Evolutionary conservation across 768 basidiomycete genomes (phyloP).

Genomic region (Gloeophyllum trabeum): DNA sequence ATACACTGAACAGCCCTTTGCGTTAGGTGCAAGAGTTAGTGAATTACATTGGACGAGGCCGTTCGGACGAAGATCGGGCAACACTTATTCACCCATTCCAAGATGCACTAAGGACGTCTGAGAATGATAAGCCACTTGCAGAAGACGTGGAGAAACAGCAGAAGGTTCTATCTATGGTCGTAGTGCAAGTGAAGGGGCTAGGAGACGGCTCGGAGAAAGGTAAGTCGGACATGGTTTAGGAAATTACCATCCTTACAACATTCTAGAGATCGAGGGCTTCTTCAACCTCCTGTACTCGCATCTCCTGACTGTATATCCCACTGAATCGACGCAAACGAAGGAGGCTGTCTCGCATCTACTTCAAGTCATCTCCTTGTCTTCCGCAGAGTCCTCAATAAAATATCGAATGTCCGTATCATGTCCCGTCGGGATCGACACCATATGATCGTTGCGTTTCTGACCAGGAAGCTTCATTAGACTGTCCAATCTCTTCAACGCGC

Average conservation of each 20-base stretch:
- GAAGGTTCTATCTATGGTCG: conserved; percentile 44
- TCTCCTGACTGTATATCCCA: conserved; percentile 46
- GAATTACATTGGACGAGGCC: conserved; percentile 56
- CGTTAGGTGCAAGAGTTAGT: conserved; percentile 72
- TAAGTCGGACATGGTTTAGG: conserved; percentile 20
- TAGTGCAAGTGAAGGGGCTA: conserved; percentile 51
- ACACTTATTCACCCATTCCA: conserved; percentile 56
- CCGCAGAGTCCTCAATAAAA: conserved; percentile 46
- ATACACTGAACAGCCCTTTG: conserved; percentile 4
- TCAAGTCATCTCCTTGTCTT: conserved; percentile 40
- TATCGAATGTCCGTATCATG: conserved; percentile 56
- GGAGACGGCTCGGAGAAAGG: conserved; percentile 77
- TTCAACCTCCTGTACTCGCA: conserved; percentile 78
- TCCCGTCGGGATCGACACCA: too few species aligned
- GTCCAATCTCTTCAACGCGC: conserved; percentile 73
- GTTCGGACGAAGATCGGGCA: conserved; percentile 57
- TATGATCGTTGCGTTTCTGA: not conserved
- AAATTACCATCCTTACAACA: conserved; percentile 1
- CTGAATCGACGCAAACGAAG: conserved; percentile 43
- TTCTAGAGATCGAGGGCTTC: conserved; percentile 72
- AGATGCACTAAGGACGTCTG: conserved; percentile 39
- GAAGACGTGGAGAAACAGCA: conserved; percentile 43
- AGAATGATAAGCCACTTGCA: conserved; percentile 39
- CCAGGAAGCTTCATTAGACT: conserved; percentile 34
- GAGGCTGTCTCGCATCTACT: conserved; percentile 38